A percentile compares a stretch with the other conserved stretches of the same genome.
Conservation (phyloP, 345 rosid genomes). For the Psidium friedrichsthalianum region DNA sequence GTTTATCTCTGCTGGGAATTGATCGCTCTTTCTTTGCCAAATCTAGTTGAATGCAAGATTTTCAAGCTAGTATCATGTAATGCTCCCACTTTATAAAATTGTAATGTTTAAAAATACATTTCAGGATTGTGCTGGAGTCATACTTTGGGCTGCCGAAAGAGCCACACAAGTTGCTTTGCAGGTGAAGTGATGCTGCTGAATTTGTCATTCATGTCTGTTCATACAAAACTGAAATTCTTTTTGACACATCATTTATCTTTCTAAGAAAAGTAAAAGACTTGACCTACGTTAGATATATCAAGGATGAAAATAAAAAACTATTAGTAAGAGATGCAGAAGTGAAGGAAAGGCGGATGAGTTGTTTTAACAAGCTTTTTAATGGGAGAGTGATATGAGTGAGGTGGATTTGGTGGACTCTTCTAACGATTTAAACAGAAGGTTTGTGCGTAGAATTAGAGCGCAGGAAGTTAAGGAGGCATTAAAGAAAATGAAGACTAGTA, state of each 20-base stretch:
- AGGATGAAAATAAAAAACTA: too few species aligned
- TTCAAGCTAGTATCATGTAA: neutral
- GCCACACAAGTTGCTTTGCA: slow-evolving; percentile 95
- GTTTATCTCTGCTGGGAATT: neutral
- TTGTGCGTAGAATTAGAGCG: too few species aligned
- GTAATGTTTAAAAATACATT: neutral
- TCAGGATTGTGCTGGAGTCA: slow-evolving; percentile 93
- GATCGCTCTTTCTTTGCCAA: neutral
- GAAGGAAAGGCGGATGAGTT: too few species aligned
- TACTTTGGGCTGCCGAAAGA: slow-evolving; percentile 89
- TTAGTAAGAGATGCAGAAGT: too few species aligned
- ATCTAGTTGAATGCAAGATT: neutral
- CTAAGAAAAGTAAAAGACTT: too few species aligned
- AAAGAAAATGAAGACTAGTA: too few species aligned
- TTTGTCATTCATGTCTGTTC: neutral
- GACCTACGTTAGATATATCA: too few species aligned
- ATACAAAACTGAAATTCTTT: neutral
- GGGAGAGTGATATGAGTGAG: too few species aligned
- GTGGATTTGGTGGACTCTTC: too few species aligned
- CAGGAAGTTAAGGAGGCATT: too few species aligned
- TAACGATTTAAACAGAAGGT: too few species aligned
- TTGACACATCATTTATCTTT: neutral
- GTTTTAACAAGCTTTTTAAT: too few species aligned
- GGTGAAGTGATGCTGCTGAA: slow-evolving; percentile 25
- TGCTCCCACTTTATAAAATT: neutral